Evolutionary conservation across 2,329 filamentous ascomycete species (phyloP), one percentile per base, ranked within the genome.

Genomic region (Trichoderma atroviride): DNA sequence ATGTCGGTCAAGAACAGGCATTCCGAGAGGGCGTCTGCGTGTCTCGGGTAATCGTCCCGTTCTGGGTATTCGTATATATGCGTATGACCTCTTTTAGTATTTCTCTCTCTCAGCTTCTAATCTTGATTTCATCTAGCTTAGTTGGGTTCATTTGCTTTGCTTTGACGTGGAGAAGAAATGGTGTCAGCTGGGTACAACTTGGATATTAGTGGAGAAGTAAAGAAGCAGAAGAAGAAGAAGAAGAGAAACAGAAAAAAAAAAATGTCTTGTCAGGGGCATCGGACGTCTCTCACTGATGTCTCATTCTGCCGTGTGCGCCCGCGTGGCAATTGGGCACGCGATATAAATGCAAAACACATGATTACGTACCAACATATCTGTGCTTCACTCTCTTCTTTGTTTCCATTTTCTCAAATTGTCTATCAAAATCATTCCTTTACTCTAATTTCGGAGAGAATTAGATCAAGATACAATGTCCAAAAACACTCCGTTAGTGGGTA

Each of bases 251-350:
- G 29, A 35, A 35, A 5, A 35, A 35, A 35, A 22, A 65, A 16
- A 31, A 2, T 43, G 40, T 43, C 40, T 58, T 58, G 40, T 67
- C 63, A 67, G 63, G 63, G 63, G 63, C 13, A 59, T 67, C 63
- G 63, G 63, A 59, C 22, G 55, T 67, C 63, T 67, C 63, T 59
- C 40, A 37, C 50, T 37, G 63, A 35, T 67, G 63, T 67, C 63
- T 67, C 33, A 52, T 29, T 37, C 24, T 55, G 22, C 31, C 35
- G 55, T 31, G 10, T 59, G 55, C 63, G 14, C 50, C 29, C 63
- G 55, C 63, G 55, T 67, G 63, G 63, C 63, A 58, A 14, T 9
- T 59, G 63, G 40, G 58, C 40, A 67, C 63, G 35, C 37, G 27
- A 27, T 37, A 43, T 57, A 22, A 22, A 24, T 35, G 19, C 53